A percentile compares a stretch with the other conserved stretches of the same genome.
Conservation (phyloP, 148 eudicot genomes). For the Salicornia ramosissima region DNA sequence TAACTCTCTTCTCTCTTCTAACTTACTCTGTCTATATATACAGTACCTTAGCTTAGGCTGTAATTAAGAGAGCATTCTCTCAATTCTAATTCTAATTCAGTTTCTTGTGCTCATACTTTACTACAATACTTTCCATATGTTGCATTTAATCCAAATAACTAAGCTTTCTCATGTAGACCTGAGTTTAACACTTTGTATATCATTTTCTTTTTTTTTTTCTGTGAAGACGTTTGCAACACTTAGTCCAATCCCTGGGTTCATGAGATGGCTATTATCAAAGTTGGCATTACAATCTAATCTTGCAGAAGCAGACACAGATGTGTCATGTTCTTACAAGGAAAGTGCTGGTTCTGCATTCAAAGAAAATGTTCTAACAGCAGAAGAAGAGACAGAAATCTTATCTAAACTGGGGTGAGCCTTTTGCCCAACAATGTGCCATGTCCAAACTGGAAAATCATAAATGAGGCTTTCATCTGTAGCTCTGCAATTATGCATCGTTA, state of each 20-base stretch:
- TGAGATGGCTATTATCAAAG: constrained; percentile 88
- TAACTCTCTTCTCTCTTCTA: no score
- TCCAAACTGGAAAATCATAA: neutral
- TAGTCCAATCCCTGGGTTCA: constrained; percentile 93
- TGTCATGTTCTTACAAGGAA: constrained; percentile 25
- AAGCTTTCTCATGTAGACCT: neutral
- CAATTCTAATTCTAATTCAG: no score
- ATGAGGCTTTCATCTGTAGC: neutral
- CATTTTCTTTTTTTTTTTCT: constrained; percentile 1
- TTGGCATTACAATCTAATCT: constrained; percentile 57
- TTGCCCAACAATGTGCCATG: neutral
- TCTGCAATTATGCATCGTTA: constrained; percentile 1
- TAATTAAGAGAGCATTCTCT: no score
- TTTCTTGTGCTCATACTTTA: no score
- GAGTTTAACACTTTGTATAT: constrained; percentile 5
- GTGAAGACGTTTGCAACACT: constrained; percentile 84
- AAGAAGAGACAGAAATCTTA: constrained; percentile 65
- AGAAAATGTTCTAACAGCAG: constrained; percentile 60
- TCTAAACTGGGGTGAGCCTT: constrained; percentile 53
- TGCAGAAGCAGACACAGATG: constrained; percentile 33
- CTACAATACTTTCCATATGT: neutral
- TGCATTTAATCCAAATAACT: neutral
- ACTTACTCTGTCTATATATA: no score
- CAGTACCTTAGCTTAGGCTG: no score
- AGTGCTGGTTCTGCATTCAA: constrained; percentile 55